These are phyloP conservation scores for Cladosporium colombiae DNA, from an alignment of 2,329 filamentous ascomycete genomes.

Conservation along the genomic window DNA sequence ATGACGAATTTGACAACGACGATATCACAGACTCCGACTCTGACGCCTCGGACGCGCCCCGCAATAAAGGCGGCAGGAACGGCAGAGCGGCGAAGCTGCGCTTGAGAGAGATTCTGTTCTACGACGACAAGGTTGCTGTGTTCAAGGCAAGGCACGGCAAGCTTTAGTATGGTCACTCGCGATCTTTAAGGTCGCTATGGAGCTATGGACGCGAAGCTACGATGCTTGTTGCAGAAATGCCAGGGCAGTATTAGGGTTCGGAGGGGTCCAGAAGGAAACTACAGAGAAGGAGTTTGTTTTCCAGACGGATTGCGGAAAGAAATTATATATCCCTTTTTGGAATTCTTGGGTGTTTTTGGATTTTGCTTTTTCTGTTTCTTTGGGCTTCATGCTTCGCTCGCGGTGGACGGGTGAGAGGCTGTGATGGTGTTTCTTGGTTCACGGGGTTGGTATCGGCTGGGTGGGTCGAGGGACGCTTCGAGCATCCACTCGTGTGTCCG, in stretches of 20 bases:
- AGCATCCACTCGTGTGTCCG: background rate
- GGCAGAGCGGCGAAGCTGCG: conserved; percentile 51
- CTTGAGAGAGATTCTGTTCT: conserved; percentile 77
- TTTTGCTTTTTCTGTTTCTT: background rate
- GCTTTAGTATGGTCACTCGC: conserved; percentile 29
- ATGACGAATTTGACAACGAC: conserved; percentile 38
- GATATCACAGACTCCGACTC: conserved; percentile 21
- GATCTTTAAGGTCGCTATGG: background rate
- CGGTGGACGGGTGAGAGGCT: background rate
- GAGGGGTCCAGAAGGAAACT: background rate
- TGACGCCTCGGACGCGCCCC: conserved; percentile 14
- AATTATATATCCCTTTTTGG: background rate
- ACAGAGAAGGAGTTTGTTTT: background rate
- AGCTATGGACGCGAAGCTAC: background rate
- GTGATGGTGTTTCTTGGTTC: background rate
- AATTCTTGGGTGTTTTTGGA: background rate
- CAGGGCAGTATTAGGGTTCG: background rate
- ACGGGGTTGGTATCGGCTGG: background rate
- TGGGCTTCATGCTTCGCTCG: no score
- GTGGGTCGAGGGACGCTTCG: background rate
- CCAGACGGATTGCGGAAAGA: no score
- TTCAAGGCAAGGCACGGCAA: conserved; percentile 72
- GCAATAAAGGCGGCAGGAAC: conserved; percentile 18
- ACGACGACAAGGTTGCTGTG: conserved; percentile 79
- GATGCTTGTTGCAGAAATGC: background rate